Base-by-base conservation (phyloP, 2,329 filamentous ascomycete species). In the Lecanicillium sp. region DNA sequence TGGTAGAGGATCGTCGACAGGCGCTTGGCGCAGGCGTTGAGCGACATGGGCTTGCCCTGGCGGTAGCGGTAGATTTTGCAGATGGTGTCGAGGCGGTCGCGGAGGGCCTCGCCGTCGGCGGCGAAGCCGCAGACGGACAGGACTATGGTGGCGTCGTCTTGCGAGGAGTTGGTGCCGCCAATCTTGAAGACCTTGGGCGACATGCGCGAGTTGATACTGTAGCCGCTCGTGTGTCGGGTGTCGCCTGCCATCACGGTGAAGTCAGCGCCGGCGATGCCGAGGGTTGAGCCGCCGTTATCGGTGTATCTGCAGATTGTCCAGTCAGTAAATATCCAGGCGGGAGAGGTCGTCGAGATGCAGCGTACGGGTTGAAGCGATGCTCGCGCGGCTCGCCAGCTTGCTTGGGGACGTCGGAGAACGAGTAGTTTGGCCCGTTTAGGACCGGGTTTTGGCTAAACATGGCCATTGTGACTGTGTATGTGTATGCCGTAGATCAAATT, bases 1-100 rank as follows among this genome's bases (percentile, higher is more conserved):
- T 84, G 78, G 75, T 98, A 98, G 49, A 98, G 83, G 56, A 98
- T 94, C 39, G 94, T 96, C 33, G 88, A 91, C 52, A 98, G 78
- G 49, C 91, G 84, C 72, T 97, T 91, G 48, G 93, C 94, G 70
- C 91, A 97, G 41, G 93, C 93, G 61, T 88, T 85, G 62, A 97
- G 86, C 55, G 81, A 85, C 85, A 98, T 98, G 56, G 88, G 83
- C 76, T 97, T 98, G 69, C 89, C 89, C 68, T 97, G 91, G 67
- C 94, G 90, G 75, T 96, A 96, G 62, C 87, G 87, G 81, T 97
- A 97, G 85, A 97, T 95, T 77, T 95, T 97, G 76, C 94, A 93
- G 62, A 95, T 82, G 54, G 88, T 84, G 66, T 97, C 91, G 55
- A 97, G 81, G 55, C 89, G 87, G 72, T 97, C 91, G 70, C 93